Evolutionary conservation across 352 stramenopile genomes (phyloP).

Genomic region (Pythium insidiosum): DNA sequence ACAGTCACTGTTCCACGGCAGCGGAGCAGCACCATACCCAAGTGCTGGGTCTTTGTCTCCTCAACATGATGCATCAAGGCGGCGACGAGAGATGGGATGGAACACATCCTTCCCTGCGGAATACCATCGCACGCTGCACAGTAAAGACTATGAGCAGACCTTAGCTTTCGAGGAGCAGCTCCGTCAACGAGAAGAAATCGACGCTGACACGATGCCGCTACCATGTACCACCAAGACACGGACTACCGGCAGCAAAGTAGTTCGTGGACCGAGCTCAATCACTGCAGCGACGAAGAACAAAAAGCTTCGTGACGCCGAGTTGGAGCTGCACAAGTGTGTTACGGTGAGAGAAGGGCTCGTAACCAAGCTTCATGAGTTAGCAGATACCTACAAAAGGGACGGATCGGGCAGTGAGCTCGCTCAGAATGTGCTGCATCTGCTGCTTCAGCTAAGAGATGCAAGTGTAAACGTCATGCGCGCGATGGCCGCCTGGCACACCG

Average conservation of each 20-base stretch:
- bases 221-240: too few relatives aligned
- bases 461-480: constrained; percentile 45
- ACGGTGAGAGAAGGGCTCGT: constrained; percentile 54
- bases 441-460: constrained; percentile 54
- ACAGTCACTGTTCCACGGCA: constrained; percentile 1
- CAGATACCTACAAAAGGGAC: constrained; percentile 14
- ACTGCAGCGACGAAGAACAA: too few relatives aligned
- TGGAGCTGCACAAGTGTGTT: constrained; percentile 46
- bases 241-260: too few relatives aligned
- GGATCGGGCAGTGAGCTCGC: constrained; percentile 44
- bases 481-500: constrained; percentile 49
- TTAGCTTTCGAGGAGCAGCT: constrained; percentile 53
- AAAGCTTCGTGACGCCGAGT: too few relatives aligned
- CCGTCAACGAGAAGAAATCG: constrained; percentile 10
- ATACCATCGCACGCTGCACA: constrained; percentile 29
- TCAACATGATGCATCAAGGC: background rate
- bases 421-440: constrained; percentile 49
- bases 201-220: constrained; percentile 1
- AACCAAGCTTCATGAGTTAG: constrained; percentile 31
- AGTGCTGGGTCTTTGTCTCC: background rate
- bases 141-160: constrained; percentile 38
- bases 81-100: constrained; percentile 57
- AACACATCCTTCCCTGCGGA: constrained; percentile 63
- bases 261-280: too few relatives aligned
- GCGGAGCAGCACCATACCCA: background rate